Conservation (phyloP, 2,329 filamentous ascomycete species). For the Aspergillus ochraceoroseus region DNA sequence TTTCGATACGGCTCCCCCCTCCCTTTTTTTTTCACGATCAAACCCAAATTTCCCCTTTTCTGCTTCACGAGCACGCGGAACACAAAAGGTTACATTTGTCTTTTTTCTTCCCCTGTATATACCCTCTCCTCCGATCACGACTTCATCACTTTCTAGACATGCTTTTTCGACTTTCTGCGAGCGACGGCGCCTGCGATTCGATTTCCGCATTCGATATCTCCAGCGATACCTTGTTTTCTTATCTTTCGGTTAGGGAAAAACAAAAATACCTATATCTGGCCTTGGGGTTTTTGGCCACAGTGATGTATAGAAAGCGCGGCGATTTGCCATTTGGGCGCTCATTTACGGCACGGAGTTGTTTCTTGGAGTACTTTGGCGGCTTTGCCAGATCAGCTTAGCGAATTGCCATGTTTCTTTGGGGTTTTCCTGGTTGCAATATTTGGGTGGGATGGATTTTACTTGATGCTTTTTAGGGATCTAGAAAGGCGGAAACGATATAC, state of each 20-base stretch:
- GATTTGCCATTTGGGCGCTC: slow-evolving; percentile 35
- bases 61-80: slow-evolving; percentile 26
- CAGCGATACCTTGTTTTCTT: slow-evolving; percentile 36
- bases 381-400: slow-evolving; percentile 30
- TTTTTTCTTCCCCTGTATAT: slow-evolving; percentile 34
- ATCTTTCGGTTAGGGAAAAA: slow-evolving; percentile 37
- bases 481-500: slow-evolving; percentile 45
- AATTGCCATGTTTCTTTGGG: slow-evolving; percentile 29
- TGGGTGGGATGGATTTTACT: slow-evolving; percentile 33
- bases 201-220: slow-evolving; percentile 33
- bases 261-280: slow-evolving; percentile 28
- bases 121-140: slow-evolving; percentile 33
- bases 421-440: slow-evolving; percentile 26
- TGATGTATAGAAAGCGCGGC: slow-evolving; percentile 41
- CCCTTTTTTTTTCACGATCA: slow-evolving; percentile 27
- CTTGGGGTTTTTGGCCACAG: slow-evolving; percentile 31
- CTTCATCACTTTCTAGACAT: slow-evolving; percentile 29
- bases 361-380: slow-evolving; percentile 30
- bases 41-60: slow-evolving; percentile 23
- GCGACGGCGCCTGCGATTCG: slow-evolving; percentile 42
- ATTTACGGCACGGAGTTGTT: slow-evolving; percentile 37
- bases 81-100: slow-evolving; percentile 31
- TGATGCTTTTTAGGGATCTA: slow-evolving; percentile 38
- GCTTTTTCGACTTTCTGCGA: slow-evolving; percentile 37
- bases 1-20: slow-evolving; percentile 29